Evolutionary conservation across 441 rosid species (phyloP), one percentile per base, ranked within the genome.

Genomic region (Hura crepitans): DNA sequence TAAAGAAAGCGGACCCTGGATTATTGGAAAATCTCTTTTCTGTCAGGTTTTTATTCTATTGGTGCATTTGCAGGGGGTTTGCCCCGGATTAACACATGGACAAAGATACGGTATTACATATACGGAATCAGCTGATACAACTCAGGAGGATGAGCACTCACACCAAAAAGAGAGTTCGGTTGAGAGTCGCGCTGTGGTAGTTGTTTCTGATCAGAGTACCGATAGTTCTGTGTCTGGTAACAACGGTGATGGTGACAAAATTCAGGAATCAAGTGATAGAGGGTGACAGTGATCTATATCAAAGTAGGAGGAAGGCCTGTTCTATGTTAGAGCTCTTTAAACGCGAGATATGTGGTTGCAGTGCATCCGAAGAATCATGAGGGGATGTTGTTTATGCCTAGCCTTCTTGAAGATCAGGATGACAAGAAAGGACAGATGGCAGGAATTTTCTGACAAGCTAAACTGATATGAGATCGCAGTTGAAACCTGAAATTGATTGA

Each of bases 81-180:
- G 99, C 67, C 89, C 93, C n/a, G 89, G 97, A 74, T 82, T 89
- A 75, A 81, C 91, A 31, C 93, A 95, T 69, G 97, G 85, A 50
- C 97, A 90, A 76, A 92, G 82, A 75, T 90, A 89, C 62, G 89
- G 97, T 55, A 79, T 95, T 67, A 81, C 82, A 25, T 86, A 90
- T 72, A 13, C 64, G 53, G 68, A 82, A 47, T 68, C 86, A 33
- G 74, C 75, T 58, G 70, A 80, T 55, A 54, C 72, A n/a, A 22
- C 60, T 37, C 74, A 50, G 37, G 87, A 82, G 73, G 85, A 81
- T 68, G 75, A 58, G 60, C 72, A 79, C 42, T 54, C 58, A 37
- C 74, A 65, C 42, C 82, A 47, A 67, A 71, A 47, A 25, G 82
- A 85, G 61, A 78, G 65, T 9, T 58, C 27, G 23, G 78, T 73